Base-by-base conservation (phyloP, 2,329 filamentous ascomycete species). In the Curvularia spicifera region DNA sequence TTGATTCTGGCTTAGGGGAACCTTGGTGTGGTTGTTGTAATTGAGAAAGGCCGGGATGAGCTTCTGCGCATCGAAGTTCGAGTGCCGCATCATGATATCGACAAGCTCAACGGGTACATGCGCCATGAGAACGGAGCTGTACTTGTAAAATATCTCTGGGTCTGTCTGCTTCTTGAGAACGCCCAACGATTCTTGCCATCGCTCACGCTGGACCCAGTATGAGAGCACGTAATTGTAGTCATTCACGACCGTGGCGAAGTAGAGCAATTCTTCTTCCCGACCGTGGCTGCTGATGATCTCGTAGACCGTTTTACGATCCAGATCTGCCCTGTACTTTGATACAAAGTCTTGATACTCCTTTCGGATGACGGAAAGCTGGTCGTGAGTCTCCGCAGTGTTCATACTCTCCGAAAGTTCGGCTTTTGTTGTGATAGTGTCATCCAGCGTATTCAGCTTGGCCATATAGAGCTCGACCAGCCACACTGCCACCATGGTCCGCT, bases 381-480 rank as follows among this genome's bases (percentile, higher is more conserved):
- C 86, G 65, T 87, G 84, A 0, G 89, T 89, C 59, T 94, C 88
- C 2, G 85, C 84, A 0, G 89, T 85, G 68, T 89, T 91, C 40
- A 88, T 81, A 33, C 85, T 87, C 61, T 93, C 91, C 0, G 87
- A 85, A 22, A 94, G 79, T 73, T 97, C 93, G 0, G 92, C 91
- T 69, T 91, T 91, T 0, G 93, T 96, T 39, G 93, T 90, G 63
- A 98, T 94, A 2, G 91, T 93, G 76, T 99, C 95, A 71, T 99
- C 95, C 3, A 99, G 83, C 3, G 91, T 89, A 74, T 99, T 97
- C 42, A 99, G 84, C 78, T 97, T 97, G 5, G 93, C 91, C 93
- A 99, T 99, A 77, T 94, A 99, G 1, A 98, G 85, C 76, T 99
- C 95, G 9, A 97, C 84, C 43, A 99, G 84, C 95, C 95, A 99